Conservation (phyloP, 495 filamentous ascomycete genomes). For the Penicillium salamii region DNA sequence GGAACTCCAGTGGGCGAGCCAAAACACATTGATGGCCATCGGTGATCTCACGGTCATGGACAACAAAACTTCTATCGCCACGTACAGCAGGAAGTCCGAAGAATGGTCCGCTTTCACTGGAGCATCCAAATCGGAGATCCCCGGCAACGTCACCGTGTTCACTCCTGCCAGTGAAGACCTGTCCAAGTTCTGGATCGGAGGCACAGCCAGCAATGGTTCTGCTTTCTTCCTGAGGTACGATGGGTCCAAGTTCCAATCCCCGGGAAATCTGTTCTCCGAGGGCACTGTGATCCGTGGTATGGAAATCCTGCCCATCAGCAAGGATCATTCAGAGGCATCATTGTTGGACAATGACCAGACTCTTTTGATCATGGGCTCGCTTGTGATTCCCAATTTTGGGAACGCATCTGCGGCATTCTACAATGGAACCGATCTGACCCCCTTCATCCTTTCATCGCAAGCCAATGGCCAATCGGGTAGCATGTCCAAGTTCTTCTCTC, state of each 20-base stretch:
- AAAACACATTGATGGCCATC: slow-evolving; percentile 66
- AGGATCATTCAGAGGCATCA: slow-evolving; percentile 61
- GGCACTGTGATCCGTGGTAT: slow-evolving; percentile 70
- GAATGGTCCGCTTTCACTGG: slow-evolving; percentile 65
- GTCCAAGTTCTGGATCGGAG: slow-evolving; percentile 76
- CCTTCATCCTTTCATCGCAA: slow-evolving; percentile 75
- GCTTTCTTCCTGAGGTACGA: slow-evolving; percentile 79
- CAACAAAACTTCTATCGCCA: slow-evolving; percentile 64
- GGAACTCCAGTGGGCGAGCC: slow-evolving; percentile 70
- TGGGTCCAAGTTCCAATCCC: slow-evolving; percentile 53
- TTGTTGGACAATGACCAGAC: slow-evolving; percentile 63
- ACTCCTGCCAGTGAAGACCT: slow-evolving; percentile 65
- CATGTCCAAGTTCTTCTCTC: slow-evolving; percentile 74
- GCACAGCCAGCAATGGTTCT: slow-evolving; percentile 61
- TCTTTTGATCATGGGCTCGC: slow-evolving; percentile 78
- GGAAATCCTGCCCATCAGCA: slow-evolving; percentile 69
- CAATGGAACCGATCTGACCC: slow-evolving; percentile 72
- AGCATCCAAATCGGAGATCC: slow-evolving; percentile 56
- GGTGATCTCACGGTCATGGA: slow-evolving; percentile 70
- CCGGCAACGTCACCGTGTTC: slow-evolving; percentile 75
- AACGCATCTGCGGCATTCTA: slow-evolving; percentile 84
- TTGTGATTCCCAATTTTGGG: slow-evolving; percentile 73
- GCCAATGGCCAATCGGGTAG: slow-evolving; percentile 61
- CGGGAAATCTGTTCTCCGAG: slow-evolving; percentile 56
- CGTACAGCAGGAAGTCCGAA: slow-evolving; percentile 63